These are phyloP conservation scores for Bipolaris oryzae DNA, from an alignment of 2,329 filamentous ascomycete genomes.

Conservation along the genomic window DNA sequence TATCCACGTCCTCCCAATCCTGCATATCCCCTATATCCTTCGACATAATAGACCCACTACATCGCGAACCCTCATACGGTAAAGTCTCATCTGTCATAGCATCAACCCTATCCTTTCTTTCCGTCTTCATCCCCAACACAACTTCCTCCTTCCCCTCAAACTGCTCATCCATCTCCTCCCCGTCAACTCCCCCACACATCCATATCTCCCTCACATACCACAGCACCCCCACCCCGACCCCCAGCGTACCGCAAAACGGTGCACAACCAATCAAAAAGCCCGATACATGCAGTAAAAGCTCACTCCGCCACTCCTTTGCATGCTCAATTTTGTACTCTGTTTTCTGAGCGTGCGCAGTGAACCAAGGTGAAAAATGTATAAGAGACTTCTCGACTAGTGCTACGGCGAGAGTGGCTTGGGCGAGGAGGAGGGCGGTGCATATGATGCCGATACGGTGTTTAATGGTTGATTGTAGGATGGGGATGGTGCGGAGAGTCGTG, in stretches of 20 bases:
- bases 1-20: neutral
- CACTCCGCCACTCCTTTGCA: neutral
- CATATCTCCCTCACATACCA: slow-evolving; percentile 12
- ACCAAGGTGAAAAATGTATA: slow-evolving; percentile 7
- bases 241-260: slow-evolving; percentile 4
- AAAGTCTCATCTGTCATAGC: neutral
- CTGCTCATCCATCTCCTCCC: neutral
- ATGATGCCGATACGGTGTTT: neutral
- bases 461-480: neutral
- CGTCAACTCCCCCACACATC: slow-evolving; percentile 10
- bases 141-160: slow-evolving; percentile 13
- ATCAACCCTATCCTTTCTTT: neutral
- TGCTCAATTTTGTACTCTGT: neutral
- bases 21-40: neutral
- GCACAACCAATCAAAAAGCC: slow-evolving; percentile 7
- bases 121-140: neutral
- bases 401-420: slow-evolving; percentile 1
- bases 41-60: neutral
- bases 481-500: neutral
- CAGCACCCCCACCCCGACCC: neutral
- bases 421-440: neutral
- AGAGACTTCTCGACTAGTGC: slow-evolving; percentile 7
- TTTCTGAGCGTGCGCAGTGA: neutral
- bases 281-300: slow-evolving; percentile 2
- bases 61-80: neutral